Conservation (phyloP, 805 yeast genomes). For the Cyberlindnera mrakii region DNA sequence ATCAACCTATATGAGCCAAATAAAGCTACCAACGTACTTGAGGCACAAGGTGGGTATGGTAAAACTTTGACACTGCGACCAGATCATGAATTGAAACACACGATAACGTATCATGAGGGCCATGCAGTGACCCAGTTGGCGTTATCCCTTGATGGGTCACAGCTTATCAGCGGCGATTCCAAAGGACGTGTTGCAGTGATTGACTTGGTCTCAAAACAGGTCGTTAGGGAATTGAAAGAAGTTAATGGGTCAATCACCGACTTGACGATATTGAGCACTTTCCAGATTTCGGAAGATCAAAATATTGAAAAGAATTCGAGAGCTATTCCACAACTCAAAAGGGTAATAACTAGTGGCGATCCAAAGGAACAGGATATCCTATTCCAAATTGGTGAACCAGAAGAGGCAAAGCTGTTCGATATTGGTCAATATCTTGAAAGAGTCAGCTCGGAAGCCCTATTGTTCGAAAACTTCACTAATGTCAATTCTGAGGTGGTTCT, state of each 20-base stretch:
- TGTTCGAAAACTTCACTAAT: conserved; percentile 38
- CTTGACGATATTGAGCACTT: conserved; percentile 13
- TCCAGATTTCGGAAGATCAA: conserved; percentile 4
- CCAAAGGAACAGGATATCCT: conserved; percentile 39
- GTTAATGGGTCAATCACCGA: conserved; percentile 14
- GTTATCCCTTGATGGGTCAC: conserved; percentile 70
- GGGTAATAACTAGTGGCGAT: conserved; percentile 43
- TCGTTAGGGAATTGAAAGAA: conserved; percentile 46
- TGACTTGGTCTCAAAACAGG: conserved; percentile 68
- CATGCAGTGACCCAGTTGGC: conserved; percentile 43
- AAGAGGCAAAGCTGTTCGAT: conserved; percentile 26
- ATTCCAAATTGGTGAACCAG: conserved; percentile 24
- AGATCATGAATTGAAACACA: conserved; percentile 41
- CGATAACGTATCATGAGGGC: conserved; percentile 48
- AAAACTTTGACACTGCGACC: conserved; percentile 29
- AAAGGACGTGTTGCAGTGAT: conserved; percentile 60
- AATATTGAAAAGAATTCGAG: conserved; percentile 19
- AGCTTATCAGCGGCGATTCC: conserved; percentile 65
- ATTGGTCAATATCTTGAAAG: conserved; percentile 44
- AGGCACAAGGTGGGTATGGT: conserved; percentile 26
- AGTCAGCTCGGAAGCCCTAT: conserved; percentile 45
- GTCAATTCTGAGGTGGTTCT: conserved; percentile 33
- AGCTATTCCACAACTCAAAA: conserved; percentile 58
- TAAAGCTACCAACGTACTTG: conserved; percentile 21
- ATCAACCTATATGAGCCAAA: conserved; percentile 43